A percentile compares a stretch with the other conserved stretches of the same genome.
Evolutionary conservation across 2,329 filamentous ascomycete genomes (phyloP).

Genomic region (Colletotrichum lentis): DNA sequence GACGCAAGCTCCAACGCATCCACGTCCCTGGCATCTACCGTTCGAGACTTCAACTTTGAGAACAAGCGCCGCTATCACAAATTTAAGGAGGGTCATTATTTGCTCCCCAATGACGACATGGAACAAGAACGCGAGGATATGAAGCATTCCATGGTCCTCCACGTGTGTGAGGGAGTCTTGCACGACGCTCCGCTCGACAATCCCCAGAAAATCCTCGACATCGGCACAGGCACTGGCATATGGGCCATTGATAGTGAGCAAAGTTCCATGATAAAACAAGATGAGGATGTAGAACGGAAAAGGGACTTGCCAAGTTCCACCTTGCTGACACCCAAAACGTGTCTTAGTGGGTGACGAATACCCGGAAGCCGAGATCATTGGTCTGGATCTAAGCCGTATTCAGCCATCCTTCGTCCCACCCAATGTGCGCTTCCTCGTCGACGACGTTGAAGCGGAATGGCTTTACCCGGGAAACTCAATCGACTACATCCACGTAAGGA

Average conservation of each 20-base stretch:
- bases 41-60: slow-evolving; percentile 53
- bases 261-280: rapidly evolving
- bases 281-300: neutral
- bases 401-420: slow-evolving; percentile 50
- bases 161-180: neutral
- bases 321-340: neutral
- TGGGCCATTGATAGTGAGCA: slow-evolving; percentile 63
- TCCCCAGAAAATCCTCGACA: slow-evolving; percentile 8
- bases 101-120: slow-evolving; percentile 53
- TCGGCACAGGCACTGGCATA: slow-evolving; percentile 54
- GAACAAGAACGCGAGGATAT: slow-evolving; percentile 54
- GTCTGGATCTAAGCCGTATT: slow-evolving; percentile 29
- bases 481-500: slow-evolving; percentile 52
- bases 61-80: slow-evolving; percentile 54
- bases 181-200: neutral
- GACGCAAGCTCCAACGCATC: slow-evolving; percentile 40
- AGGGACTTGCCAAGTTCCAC: too few relatives aligned
- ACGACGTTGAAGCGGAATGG: slow-evolving; percentile 53
- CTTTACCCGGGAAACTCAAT: slow-evolving; percentile 52
- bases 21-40: slow-evolving; percentile 46
- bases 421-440: slow-evolving; percentile 58
- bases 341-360: slow-evolving; percentile 44
- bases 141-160: slow-evolving; percentile 45
- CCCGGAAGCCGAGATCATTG: slow-evolving; percentile 18
- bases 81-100: slow-evolving; percentile 51